Evolutionary conservation across 805 yeast species (phyloP).

Genomic region (Metschnikowia arizonensis): DNA sequence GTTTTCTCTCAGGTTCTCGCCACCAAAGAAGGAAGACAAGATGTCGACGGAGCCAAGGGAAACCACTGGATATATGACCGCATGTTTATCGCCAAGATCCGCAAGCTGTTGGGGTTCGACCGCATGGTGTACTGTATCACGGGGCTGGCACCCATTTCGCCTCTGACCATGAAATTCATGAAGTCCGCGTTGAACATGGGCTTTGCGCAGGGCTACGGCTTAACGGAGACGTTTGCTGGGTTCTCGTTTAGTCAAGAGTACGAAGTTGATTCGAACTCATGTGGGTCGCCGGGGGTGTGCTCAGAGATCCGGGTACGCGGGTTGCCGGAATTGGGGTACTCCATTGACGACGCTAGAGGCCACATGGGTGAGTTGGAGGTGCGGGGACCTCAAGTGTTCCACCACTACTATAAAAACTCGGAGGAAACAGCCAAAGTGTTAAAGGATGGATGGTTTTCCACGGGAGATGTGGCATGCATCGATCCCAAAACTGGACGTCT

Average conservation of each 20-base stretch:
- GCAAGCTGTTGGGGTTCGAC: slow-evolving; percentile 34
- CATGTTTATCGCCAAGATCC: slow-evolving; percentile 12
- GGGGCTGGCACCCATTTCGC: slow-evolving; percentile 69
- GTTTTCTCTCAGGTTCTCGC: slow-evolving; percentile 19
- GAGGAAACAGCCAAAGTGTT: slow-evolving; percentile 52
- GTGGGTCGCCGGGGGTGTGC: slow-evolving; percentile 57
- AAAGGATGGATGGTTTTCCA: slow-evolving; percentile 50
- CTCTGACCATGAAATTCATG: slow-evolving; percentile 56
- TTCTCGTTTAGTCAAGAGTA: slow-evolving; percentile 34
- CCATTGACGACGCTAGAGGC: slow-evolving; percentile 19
- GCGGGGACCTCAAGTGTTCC: slow-evolving; percentile 62
- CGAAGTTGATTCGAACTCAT: slow-evolving; percentile 51
- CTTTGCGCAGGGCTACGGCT: slow-evolving; percentile 70
- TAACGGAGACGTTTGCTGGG: slow-evolving; percentile 64
- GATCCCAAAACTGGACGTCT: slow-evolving; percentile 45
- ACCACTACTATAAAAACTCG: slow-evolving; percentile 51
- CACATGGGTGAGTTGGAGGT: slow-evolving; percentile 57
- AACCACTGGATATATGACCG: slow-evolving; percentile 19
- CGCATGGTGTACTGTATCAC: slow-evolving; percentile 26
- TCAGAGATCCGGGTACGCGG: slow-evolving; percentile 54
- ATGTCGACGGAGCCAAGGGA: slow-evolving; percentile 19
- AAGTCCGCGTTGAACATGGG: slow-evolving; percentile 57
- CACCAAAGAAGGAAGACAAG: slow-evolving; percentile 18
- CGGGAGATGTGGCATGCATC: slow-evolving; percentile 46
- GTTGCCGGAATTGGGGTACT: slow-evolving; percentile 58